Conservation (phyloP, 208 protist species). For the Trypanosoma platydactyli region DNA sequence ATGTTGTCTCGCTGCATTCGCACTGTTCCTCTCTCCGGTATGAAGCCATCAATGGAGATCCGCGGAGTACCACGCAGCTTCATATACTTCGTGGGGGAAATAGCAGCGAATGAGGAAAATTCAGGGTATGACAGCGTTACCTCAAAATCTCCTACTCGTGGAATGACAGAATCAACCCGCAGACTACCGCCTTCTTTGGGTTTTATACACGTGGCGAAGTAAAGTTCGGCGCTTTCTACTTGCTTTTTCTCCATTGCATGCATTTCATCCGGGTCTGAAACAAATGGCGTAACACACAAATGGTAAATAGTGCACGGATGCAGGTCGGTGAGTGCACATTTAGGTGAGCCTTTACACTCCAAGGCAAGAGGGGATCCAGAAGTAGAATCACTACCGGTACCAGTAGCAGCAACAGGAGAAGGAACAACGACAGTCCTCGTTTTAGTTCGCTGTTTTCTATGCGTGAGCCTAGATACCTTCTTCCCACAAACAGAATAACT, state of each 20-base stretch:
- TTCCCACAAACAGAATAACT: background rate
- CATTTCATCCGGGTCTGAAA: background rate
- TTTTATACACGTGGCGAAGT: conserved; percentile 25
- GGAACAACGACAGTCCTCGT: background rate
- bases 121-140: conserved; percentile 6
- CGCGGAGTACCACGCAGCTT: conserved; percentile 8
- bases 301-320: conserved; percentile 20
- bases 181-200: background rate
- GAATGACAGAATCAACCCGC: background rate
- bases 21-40: background rate
- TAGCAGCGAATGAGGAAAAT: background rate
- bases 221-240: conserved; percentile 5
- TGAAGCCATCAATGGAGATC: background rate
- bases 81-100: background rate
- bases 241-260: background rate
- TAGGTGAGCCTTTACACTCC: background rate
- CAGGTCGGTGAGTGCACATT: conserved; percentile 4
- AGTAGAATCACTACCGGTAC: background rate
- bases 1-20: background rate
- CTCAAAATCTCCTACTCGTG: background rate
- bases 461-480: background rate
- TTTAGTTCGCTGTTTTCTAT: background rate
- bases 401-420: background rate
- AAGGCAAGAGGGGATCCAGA: background rate
- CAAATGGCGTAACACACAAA: conserved; percentile 1